These are phyloP conservation scores for Phytophthora aleatoria DNA, from an alignment of 352 stramenopile species.

Conservation along the genomic window DNA sequence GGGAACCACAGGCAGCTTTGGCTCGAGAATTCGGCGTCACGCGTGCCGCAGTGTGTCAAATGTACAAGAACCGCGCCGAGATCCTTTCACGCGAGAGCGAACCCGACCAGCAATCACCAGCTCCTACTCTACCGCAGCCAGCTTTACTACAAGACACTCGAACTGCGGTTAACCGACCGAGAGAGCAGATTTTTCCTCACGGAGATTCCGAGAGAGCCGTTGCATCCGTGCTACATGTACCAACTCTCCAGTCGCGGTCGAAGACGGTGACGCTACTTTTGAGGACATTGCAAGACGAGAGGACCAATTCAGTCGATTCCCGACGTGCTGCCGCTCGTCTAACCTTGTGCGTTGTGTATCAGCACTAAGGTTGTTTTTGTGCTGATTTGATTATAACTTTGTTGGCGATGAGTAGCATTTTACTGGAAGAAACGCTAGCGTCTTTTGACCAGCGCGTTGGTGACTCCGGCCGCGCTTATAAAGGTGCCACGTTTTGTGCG, in stretches of 20 bases:
- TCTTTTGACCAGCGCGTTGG: background rate
- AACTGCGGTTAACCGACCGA: background rate
- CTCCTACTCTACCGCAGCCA: background rate
- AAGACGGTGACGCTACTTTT: background rate
- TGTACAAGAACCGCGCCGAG: slow-evolving; percentile 23
- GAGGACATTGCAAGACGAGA: background rate
- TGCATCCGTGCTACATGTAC: no score
- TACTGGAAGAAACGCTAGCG: slow-evolving; percentile 1
- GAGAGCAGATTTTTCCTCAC: background rate
- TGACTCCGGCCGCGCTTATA: background rate
- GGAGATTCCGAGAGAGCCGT: background rate
- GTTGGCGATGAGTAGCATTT: background rate
- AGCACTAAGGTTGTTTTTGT: background rate
- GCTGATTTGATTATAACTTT: background rate
- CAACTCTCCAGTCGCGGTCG: background rate
- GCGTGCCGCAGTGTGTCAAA: slow-evolving; percentile 16
- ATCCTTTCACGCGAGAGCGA: slow-evolving; percentile 22
- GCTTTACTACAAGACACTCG: background rate
- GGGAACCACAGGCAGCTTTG: slow-evolving; percentile 13
- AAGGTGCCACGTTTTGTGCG: background rate
- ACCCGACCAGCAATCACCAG: background rate
- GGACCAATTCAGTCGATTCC: background rate
- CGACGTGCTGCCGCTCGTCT: slow-evolving; percentile 1
- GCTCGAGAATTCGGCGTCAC: slow-evolving; percentile 24
- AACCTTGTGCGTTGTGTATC: slow-evolving; percentile 1